Base-by-base conservation (phyloP, 345 rosid genomes). In the Brassica carinata region DNA sequence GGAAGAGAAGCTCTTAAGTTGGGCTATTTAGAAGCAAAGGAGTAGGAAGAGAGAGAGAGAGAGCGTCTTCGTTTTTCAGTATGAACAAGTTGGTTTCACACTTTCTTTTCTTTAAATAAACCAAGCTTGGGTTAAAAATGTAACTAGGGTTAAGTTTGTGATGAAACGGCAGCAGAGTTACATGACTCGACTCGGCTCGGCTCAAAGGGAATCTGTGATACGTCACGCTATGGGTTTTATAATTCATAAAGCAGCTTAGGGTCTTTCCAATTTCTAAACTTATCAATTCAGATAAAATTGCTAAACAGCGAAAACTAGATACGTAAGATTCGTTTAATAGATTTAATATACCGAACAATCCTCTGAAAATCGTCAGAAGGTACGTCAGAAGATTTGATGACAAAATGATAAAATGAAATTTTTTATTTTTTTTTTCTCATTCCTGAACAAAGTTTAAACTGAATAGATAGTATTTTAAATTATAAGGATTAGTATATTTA, bases 61-160 rank as follows among this genome's bases (percentile, higher is more conserved):
- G 23, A 19, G 23, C 23, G 23, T 62, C 72, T 80, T 76, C 64
- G 31, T 78, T 72, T 13, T 78, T 69, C 75, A 77, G 74, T 76
- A 75, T 76, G 78, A 53, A 70, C 88, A 85, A 80, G 87, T 88
- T 80, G 88, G 88, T 82, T 79, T 64, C 67, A 6, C 74, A 38
- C 76, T 67, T 59, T 83, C 77, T 79, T 79, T 75, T 82, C 87
- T 87, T 86, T 92, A 92, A 88, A 92, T 90, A 90, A 88, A 88
- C 90, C 82, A 43, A 87, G 81, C 89, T 83, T 76, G 85, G 88
- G 93, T 87, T 88, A 19, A 86, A 75, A 85, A 86, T 81, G 83
- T 89, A 85, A 92, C 94, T 61, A 74, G 77, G 92, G 97, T 90
- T 90, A 83, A 87, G 85, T 85, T 69, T 69, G 26, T 13, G 6